Percentiles rank a stretch among this genome's conserved stretches.
phyloP scores from a whole-genome alignment of 345 rosid genomes.

The Brassica incana region DNA sequence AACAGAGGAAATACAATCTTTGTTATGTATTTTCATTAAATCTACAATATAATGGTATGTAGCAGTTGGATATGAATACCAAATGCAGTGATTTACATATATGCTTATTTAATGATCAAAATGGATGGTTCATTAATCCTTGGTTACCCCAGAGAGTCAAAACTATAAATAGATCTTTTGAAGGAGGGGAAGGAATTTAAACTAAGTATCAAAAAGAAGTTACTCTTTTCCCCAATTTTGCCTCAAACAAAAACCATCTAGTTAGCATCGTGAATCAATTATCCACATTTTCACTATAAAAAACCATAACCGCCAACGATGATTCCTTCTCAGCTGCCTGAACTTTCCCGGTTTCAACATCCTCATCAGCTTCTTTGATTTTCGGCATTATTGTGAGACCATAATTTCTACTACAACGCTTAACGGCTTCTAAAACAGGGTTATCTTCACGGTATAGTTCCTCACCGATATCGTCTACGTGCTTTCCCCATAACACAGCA shows the following conservation, averaged over 20 bases:
- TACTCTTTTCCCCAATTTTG: not conserved
- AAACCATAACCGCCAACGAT: constrained; percentile 25
- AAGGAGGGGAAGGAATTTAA: constrained; percentile 15
- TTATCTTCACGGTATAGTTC: constrained; percentile 10
- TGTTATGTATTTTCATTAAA: not conserved
- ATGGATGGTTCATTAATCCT: constrained; percentile 21
- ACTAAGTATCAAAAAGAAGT: not conserved
- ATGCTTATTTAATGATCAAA: constrained; percentile 27
- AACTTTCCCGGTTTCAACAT: constrained; percentile 26
- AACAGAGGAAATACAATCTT: not conserved
- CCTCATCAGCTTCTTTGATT: constrained; percentile 36
- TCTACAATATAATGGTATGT: not conserved
- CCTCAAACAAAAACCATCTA: not conserved
- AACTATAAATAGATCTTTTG: constrained; percentile 18
- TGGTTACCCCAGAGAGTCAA: constrained; percentile 8
- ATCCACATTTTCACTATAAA: constrained; percentile 11
- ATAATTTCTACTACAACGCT: constrained; percentile 14
- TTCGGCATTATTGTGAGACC: constrained; percentile 22
- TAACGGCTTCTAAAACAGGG: constrained; percentile 22
- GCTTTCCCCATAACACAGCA: constrained; percentile 86
- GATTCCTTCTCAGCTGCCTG: constrained; percentile 14
- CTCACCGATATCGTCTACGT: constrained; percentile 54
- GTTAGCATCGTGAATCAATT: constrained; percentile 15
- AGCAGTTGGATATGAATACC: not conserved
- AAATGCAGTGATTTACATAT: constrained; percentile 15